Evolutionary conservation across 2,329 filamentous ascomycete genomes (phyloP).

Genomic region (Diplodia intermedia): DNA sequence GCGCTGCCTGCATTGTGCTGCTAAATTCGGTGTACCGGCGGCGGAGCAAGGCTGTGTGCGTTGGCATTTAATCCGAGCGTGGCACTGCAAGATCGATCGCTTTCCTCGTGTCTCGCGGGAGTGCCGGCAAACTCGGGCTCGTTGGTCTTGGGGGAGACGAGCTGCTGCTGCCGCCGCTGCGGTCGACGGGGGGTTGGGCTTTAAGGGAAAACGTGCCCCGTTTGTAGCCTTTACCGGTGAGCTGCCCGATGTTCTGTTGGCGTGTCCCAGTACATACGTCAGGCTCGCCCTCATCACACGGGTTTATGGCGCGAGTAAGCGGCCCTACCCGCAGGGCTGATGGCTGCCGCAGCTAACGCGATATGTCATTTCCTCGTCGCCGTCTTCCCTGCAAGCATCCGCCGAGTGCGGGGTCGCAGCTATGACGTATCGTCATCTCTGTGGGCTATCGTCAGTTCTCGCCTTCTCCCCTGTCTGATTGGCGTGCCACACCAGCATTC

Average conservation of each 20-base stretch:
- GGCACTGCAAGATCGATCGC: conserved; percentile 17
- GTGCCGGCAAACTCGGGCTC: background rate
- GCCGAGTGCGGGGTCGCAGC: background rate
- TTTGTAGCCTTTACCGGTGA: conserved; percentile 6
- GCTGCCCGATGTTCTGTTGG: background rate
- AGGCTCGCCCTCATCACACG: background rate
- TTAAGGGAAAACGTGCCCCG: background rate
- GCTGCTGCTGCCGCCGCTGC: background rate
- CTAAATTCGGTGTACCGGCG: background rate
- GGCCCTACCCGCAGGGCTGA: conserved; percentile 18
- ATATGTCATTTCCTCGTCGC: background rate
- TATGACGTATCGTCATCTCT: background rate
- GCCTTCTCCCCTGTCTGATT: background rate
- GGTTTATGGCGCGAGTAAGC: conserved; percentile 5
- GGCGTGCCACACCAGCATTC: background rate
- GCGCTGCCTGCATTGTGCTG: conserved; percentile 7
- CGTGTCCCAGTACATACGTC: conserved; percentile 15
- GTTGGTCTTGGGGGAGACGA: background rate
- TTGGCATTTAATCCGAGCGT: conserved; percentile 14
- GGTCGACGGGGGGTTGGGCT: background rate
- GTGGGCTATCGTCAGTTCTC: background rate
- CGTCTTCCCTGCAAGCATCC: background rate
- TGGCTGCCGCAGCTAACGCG: conserved; percentile 9
- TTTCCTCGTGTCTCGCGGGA: background rate
- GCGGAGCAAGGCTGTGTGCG: conserved; percentile 8